phyloP scores from a whole-genome alignment of 108 stramenopile genomes.

The Nitzschia putrida region DNA sequence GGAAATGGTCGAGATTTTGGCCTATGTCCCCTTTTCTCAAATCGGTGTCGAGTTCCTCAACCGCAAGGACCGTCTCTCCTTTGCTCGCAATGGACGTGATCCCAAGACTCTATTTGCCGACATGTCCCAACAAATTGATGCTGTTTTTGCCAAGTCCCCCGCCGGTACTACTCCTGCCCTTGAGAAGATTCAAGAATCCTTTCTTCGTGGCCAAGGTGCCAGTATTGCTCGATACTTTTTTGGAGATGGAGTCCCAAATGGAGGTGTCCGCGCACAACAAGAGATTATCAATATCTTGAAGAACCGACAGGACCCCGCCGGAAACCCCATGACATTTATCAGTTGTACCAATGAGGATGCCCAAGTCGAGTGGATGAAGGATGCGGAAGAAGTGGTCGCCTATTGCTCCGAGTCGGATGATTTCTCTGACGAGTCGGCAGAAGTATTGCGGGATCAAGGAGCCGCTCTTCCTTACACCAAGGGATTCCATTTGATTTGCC shows the following conservation, averaged over 20 bases:
- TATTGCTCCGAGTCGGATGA: slow-evolving; percentile 54
- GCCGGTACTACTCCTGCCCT: slow-evolving; percentile 47
- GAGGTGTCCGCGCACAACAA: slow-evolving; percentile 40
- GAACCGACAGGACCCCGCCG: slow-evolving; percentile 39
- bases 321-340: slow-evolving; percentile 58
- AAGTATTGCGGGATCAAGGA: slow-evolving; percentile 55
- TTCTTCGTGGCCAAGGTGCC: slow-evolving; percentile 29
- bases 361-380: slow-evolving; percentile 63
- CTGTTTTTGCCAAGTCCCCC: slow-evolving; percentile 33
- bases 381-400: slow-evolving; percentile 47
- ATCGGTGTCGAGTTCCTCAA: slow-evolving; percentile 52
- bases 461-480: slow-evolving; percentile 47
- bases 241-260: slow-evolving; percentile 58
- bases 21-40: slow-evolving; percentile 49
- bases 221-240: slow-evolving; percentile 54
- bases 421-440: slow-evolving; percentile 36
- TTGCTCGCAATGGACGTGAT: slow-evolving; percentile 33
- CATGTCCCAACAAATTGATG: slow-evolving; percentile 41
- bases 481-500: slow-evolving; percentile 48
- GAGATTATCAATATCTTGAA: slow-evolving; percentile 42
- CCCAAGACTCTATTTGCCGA: slow-evolving; percentile 35
- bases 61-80: slow-evolving; percentile 34
- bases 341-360: slow-evolving; percentile 53
- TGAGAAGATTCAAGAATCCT: slow-evolving; percentile 51
- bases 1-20: slow-evolving; percentile 59